These are phyloP conservation scores for Botrytis paeoniae DNA, from an alignment of 2,329 filamentous ascomycete genomes.

Conservation along the genomic window DNA sequence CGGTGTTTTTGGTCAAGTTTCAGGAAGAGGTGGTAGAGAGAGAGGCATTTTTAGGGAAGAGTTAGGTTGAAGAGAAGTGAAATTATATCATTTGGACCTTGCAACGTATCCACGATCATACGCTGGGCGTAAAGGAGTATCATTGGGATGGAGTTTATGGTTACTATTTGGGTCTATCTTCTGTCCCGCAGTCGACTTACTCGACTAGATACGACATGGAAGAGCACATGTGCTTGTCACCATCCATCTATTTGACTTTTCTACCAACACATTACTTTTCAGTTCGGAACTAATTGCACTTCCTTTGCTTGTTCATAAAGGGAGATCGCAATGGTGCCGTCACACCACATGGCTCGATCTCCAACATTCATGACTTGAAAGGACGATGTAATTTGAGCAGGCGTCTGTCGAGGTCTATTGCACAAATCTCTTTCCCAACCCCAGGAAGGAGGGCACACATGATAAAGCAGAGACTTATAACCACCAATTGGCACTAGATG, in stretches of 20 bases:
- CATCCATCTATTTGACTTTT: background rate
- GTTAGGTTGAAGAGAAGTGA: conserved; percentile 20
- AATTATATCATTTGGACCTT: background rate
- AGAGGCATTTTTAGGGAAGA: conserved; percentile 74
- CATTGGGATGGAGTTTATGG: background rate
- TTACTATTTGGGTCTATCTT: background rate
- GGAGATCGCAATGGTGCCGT: background rate
- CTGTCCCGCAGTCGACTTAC: background rate
- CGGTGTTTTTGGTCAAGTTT: conserved; percentile 93
- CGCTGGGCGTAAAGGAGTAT: background rate
- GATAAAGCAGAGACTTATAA: background rate
- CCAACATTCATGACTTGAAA: background rate
- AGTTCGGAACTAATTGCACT: background rate
- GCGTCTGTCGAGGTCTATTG: background rate
- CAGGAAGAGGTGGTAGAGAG: conserved; percentile 86
- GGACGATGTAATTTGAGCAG: background rate
- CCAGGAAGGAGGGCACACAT: background rate
- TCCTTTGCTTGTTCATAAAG: background rate
- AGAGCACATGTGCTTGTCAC: background rate
- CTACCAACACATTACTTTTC: background rate
- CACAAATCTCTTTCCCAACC: background rate
- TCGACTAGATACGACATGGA: conserved; percentile 1
- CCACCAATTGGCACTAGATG: no score
- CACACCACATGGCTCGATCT: background rate
- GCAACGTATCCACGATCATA: background rate